Base-by-base conservation (phyloP, 805 yeast species). In the Saturnispora saitoi region DNA sequence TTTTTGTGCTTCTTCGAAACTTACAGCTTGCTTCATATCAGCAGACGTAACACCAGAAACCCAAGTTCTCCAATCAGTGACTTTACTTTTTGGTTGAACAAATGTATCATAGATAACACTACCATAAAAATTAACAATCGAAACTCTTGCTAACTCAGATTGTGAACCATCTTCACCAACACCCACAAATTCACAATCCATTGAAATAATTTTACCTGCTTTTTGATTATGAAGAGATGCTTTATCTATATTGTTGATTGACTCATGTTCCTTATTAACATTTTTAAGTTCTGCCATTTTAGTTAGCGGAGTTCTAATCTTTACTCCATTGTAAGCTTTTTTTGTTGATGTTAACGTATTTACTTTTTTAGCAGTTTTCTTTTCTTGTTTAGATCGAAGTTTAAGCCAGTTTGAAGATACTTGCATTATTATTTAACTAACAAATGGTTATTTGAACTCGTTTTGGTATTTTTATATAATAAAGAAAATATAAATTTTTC, bases 161-260 rank as follows among this genome's bases (percentile, higher is more conserved):
- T 72, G 78, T 9, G 61, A 51, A 5, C 95, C 95, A 9, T 80
- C 81, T 4, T 75, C 77, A 0, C 96, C 96, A 2, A 85, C 82
- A 10, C 96, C 96, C 2, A 90, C 97, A 70, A 90, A 89, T 58
- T 90, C 98, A 69, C 97, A 89, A 65, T 90, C 98, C 52, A 90
- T 77, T 1, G 96, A 87, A 2, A 89, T 51, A 56, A 76, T 89
- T 57, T 76, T 83, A 1, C 96, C 96, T 1, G 80, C 69, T 40
- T 74, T 72, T 30, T 41, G 47, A 24, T 51, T 39, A 5, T 43
- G 38, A 17, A 28, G 24, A 3, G 39, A 41, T 14, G 45, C 11
- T 5, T 9, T 36, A 4, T 39, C 48, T 6, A 20, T 31, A 24
- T 24, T 32, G n/a, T 15, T 28, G 12, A 17, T 11, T 36, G 9